Base-by-base conservation (phyloP, 2,329 filamentous ascomycete genomes). In the Trichophyton rubrum region DNA sequence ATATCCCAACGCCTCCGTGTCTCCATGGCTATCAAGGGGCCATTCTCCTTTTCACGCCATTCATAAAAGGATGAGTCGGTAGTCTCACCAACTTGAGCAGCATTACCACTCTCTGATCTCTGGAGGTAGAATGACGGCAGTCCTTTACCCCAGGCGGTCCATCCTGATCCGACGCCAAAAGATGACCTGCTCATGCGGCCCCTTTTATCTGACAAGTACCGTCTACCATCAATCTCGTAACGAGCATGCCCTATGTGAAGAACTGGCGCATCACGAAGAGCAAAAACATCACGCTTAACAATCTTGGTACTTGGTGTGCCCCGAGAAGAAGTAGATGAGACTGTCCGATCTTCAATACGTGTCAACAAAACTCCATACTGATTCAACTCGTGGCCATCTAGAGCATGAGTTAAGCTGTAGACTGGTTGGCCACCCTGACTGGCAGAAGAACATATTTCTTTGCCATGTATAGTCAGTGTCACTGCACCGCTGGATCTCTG, bases 371-470 rank as follows among this genome's bases (percentile, higher is more conserved):
- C 57, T 8, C 61, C 61, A 27, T 40, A 33, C 27, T 43, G 13
- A 40, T 59, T 64, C 17, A 64, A 43, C 59, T 65, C 64, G 53
- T 62, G 62, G 58, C 64, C 64, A 51, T 65, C 64, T 15, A 65
- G 38, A 24, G 59, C 64, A 33, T 64, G 62, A 13, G 58, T 64
- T 15, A 65, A 56, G 41, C 62, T 64, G 45, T 65, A 65, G 53
- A 65, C 47, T n/a, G 63, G 63, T 5, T 61, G 43, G 9, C 41
- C 49, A 33, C 41, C 40, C 13, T 38, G 58, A 20, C 45, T 60
- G 30, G 38, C 27, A 8, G 63, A 63, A 7, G 63, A 62, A 59
- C 55, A 43, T n/a, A 64, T 59, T 24, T 62, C 59, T 49, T 60
- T 62, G 17, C 63, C 63, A 38, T 63, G 56, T 45, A 64, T 63